Percentiles rank a stretch among this genome's conserved stretches.
These are phyloP conservation scores for Spergularia bocconei DNA, from an alignment of 148 eudicot genomes.

Conservation along the genomic window DNA sequence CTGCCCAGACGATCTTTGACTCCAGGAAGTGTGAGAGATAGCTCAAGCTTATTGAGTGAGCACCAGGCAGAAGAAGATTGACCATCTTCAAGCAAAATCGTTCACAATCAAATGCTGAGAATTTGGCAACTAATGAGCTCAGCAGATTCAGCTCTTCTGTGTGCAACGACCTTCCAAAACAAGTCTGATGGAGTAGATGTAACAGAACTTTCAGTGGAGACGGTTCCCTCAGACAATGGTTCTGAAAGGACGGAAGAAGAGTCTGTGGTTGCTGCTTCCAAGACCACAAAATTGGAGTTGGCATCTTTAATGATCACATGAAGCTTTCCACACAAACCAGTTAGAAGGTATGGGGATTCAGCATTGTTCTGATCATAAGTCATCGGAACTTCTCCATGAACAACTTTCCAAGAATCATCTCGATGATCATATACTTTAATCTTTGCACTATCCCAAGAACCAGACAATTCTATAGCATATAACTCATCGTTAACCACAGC, in stretches of 20 bases:
- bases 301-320: constrained; percentile 82
- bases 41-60: background rate
- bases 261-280: constrained; percentile 58
- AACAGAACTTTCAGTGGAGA: constrained; percentile 14
- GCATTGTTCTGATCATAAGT: constrained; percentile 29
- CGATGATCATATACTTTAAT: constrained; percentile 71
- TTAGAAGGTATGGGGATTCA: constrained; percentile 86
- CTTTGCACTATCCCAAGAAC: constrained; percentile 63
- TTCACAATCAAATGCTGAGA: constrained; percentile 46
- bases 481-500: constrained; percentile 71
- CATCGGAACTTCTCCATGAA: constrained; percentile 32
- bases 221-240: constrained; percentile 17
- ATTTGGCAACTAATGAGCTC: constrained; percentile 83
- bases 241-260: constrained; percentile 16
- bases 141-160: constrained; percentile 48
- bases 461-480: constrained; percentile 82
- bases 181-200: constrained; percentile 27
- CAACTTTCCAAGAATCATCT: constrained; percentile 76
- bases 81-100: constrained; percentile 14
- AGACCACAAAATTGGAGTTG: constrained; percentile 50
- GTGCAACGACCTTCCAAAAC: constrained; percentile 67
- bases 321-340: constrained; percentile 72
- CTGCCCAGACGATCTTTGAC: no score
- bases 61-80: background rate
- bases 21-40: background rate